phyloP scores from a whole-genome alignment of 2,329 filamentous ascomycete genomes.

The Colletotrichum lentis region DNA sequence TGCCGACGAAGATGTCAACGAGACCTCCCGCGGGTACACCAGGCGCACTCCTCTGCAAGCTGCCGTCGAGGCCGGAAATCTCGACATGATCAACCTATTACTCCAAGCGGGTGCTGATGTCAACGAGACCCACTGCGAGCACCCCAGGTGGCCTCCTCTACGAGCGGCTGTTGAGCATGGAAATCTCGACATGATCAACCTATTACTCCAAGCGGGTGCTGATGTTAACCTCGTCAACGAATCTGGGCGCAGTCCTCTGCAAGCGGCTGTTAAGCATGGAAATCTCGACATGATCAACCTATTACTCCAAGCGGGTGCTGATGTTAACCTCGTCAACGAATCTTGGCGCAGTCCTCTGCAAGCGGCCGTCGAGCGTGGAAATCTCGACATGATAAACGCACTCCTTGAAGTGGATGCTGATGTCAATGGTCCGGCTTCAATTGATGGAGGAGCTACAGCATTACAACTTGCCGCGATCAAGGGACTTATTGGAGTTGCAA shows the following conservation, averaged over 20 bases:
- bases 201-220: too few relatives aligned
- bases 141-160: too few relatives aligned
- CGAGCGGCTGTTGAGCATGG: not conserved
- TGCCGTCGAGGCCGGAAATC: not conserved
- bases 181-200: too few relatives aligned
- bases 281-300: not conserved
- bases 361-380: not conserved
- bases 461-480: constrained; percentile 1
- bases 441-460: not conserved
- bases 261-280: not conserved
- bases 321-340: too few relatives aligned
- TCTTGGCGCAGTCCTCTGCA: constrained; percentile 7
- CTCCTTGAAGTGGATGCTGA: not conserved
- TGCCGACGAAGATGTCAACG: not conserved
- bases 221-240: too few relatives aligned
- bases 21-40: not conserved
- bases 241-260: not conserved
- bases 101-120: too few relatives aligned
- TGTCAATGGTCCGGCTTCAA: not conserved
- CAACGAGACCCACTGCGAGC: too few relatives aligned
- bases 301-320: not conserved
- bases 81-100: too few relatives aligned
- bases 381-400: not conserved
- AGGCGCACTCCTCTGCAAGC: not conserved
- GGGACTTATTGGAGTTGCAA: not conserved